A percentile compares a stretch with the other conserved stretches of the same genome.
These are phyloP conservation scores for Clavispora fructus DNA, from an alignment of 805 yeast genomes.

Conservation along the genomic window DNA sequence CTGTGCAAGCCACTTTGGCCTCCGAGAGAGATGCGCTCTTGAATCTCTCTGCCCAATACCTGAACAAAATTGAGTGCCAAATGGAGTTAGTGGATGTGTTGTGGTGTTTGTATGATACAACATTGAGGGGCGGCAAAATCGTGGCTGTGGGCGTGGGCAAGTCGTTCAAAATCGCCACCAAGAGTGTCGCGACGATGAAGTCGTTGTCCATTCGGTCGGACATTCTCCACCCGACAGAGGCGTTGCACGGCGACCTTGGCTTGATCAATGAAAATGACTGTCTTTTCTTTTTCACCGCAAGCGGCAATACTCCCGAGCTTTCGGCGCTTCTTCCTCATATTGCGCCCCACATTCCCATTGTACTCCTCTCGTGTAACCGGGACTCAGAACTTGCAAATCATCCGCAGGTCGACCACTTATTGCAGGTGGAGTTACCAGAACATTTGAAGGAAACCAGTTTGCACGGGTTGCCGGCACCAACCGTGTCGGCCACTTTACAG, in stretches of 20 bases:
- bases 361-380: constrained; percentile 60
- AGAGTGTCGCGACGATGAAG: constrained; percentile 76
- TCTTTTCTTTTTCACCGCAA: constrained; percentile 64
- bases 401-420: constrained; percentile 45
- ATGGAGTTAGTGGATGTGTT: constrained; percentile 41
- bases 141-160: constrained; percentile 83
- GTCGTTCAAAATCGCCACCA: constrained; percentile 71
- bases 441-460: constrained; percentile 53
- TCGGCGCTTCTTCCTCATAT: constrained; percentile 53
- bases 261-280: constrained; percentile 53
- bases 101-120: constrained; percentile 27
- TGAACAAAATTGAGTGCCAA: constrained; percentile 41
- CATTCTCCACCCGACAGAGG: constrained; percentile 76
- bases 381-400: constrained; percentile 50
- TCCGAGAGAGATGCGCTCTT: constrained; percentile 45
- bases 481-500: constrained; percentile 74
- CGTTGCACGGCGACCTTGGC: constrained; percentile 88
- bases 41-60: constrained; percentile 42
- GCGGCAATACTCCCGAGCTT: constrained; percentile 82
- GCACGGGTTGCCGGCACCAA: constrained; percentile 84
- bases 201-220: constrained; percentile 70
- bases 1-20: constrained; percentile 35
- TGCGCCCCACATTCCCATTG: constrained; percentile 46
- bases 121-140: constrained; percentile 53
- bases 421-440: constrained; percentile 59